Conservation (phyloP, 192 early-diverging fungal species). For the Linnemannia hyalina region DNA sequence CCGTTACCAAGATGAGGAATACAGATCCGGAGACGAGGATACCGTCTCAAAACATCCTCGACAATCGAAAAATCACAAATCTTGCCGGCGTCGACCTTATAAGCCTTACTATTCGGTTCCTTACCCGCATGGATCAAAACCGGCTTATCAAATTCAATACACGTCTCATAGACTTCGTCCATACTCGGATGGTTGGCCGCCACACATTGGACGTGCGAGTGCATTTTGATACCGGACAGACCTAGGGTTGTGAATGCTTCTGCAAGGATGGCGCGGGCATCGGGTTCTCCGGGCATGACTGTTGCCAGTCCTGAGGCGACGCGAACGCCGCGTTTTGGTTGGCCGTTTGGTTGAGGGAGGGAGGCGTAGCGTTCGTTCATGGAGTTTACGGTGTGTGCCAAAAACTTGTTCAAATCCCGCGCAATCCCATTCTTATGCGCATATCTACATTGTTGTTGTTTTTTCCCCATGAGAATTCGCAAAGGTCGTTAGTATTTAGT, state of each 20-base stretch:
- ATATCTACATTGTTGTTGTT: conserved; percentile 17
- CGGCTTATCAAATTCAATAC: conserved; percentile 42
- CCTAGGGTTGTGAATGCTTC: conserved; percentile 49
- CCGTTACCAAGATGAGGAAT: conserved; percentile 53
- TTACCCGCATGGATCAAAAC: conserved; percentile 54
- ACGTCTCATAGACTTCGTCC: conserved; percentile 55
- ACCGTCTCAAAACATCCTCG: conserved; percentile 49
- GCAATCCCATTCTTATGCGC: conserved; percentile 63
- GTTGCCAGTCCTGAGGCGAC: conserved; percentile 58
- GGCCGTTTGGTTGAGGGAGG: not conserved
- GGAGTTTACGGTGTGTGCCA: conserved; percentile 37
- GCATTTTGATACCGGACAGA: conserved; percentile 57
- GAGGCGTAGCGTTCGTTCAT: conserved; percentile 48
- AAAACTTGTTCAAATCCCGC: conserved; percentile 51
- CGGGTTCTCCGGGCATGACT: conserved; percentile 57
- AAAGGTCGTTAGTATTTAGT: no score
- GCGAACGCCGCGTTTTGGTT: conserved; percentile 1
- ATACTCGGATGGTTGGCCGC: conserved; percentile 54
- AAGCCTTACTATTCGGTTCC: conserved; percentile 49
- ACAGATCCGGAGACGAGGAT: conserved; percentile 43
- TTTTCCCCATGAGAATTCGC: no score
- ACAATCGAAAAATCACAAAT: conserved; percentile 53
- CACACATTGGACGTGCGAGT: conserved; percentile 57
- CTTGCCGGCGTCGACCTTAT: conserved; percentile 55
- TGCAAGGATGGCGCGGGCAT: conserved; percentile 39